Conservation (phyloP, 208 protist species). For the Novymonas esmeraldas region DNA sequence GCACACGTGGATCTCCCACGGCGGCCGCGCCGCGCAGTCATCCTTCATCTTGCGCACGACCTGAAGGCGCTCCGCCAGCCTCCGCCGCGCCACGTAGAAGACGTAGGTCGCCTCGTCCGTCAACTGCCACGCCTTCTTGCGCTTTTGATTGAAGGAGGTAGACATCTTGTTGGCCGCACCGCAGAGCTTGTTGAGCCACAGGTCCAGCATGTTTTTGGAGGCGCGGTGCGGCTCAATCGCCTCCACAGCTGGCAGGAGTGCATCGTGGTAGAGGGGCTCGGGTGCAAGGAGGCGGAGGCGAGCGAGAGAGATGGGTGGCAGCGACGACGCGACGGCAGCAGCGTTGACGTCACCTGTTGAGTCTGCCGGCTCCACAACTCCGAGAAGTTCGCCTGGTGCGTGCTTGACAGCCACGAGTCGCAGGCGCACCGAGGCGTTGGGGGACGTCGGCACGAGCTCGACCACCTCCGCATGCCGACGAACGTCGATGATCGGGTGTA, state of each 20-base stretch:
- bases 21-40: background rate
- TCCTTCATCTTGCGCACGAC: background rate
- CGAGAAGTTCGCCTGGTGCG: conserved; percentile 16
- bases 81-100: conserved; percentile 23
- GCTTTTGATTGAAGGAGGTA: conserved; percentile 29
- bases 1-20: conserved; percentile 6
- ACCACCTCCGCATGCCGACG: conserved; percentile 24
- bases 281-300: conserved; percentile 22
- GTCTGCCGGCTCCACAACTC: conserved; percentile 10
- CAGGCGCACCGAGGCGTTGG: background rate
- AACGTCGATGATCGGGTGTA: conserved; percentile 49
- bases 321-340: background rate
- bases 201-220: conserved; percentile 38
- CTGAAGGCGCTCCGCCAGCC: conserved; percentile 19
- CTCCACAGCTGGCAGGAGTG: conserved; percentile 39
- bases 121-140: conserved; percentile 26
- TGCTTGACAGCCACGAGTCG: conserved; percentile 17
- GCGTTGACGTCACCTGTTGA: background rate
- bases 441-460: background rate
- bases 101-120: conserved; percentile 28
- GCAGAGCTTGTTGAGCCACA: conserved; percentile 45
- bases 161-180: conserved; percentile 28
- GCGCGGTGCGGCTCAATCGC: conserved; percentile 36
- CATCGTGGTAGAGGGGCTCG: conserved; percentile 35
- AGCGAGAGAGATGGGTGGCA: conserved; percentile 14